phyloP scores from a whole-genome alignment of 805 yeast species.

The Blastobotrys muscicola region DNA sequence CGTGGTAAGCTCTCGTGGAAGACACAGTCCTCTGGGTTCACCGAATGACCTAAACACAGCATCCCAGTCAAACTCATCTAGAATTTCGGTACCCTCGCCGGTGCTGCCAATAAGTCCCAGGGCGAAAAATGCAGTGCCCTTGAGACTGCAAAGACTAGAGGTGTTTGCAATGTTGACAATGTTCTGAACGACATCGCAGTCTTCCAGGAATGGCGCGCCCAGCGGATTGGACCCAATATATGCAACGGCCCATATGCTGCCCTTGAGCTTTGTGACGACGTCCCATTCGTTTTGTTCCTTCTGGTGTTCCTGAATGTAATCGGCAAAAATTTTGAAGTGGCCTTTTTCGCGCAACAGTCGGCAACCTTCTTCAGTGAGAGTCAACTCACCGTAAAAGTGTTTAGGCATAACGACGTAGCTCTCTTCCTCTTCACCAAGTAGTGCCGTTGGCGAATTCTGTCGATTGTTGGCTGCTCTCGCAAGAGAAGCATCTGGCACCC shows the following conservation, averaged over 20 bases:
- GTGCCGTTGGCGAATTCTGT: not conserved
- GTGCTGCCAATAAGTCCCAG: constrained; percentile 69
- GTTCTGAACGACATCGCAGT: constrained; percentile 41
- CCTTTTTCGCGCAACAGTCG: constrained; percentile 45
- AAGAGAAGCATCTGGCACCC: constrained; percentile 5
- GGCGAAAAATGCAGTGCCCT: constrained; percentile 69
- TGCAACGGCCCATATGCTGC: constrained; percentile 82
- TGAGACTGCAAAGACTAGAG: constrained; percentile 47
- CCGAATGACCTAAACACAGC: constrained; percentile 37
- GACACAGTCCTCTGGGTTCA: constrained; percentile 32
- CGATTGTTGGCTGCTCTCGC: not conserved
- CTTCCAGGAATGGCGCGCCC: constrained; percentile 57
- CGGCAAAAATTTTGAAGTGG: constrained; percentile 26
- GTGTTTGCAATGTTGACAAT: constrained; percentile 42
- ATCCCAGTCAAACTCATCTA: constrained; percentile 76
- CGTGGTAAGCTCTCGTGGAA: constrained; percentile 28
- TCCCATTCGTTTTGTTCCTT: constrained; percentile 27
- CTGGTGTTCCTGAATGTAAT: constrained; percentile 20
- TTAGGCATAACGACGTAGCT: constrained; percentile 31
- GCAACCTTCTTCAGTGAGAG: constrained; percentile 74
- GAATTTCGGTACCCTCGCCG: constrained; percentile 69
- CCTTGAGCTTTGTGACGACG: constrained; percentile 44
- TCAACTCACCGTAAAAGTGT: constrained; percentile 73
- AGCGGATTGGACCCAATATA: constrained; percentile 62
- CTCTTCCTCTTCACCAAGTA: not conserved